Percentiles rank a stretch among this genome's conserved stretches.
These are phyloP conservation scores for Trichoderma sp. DNA, from an alignment of 2,329 filamentous ascomycete genomes.

Conservation along the genomic window DNA sequence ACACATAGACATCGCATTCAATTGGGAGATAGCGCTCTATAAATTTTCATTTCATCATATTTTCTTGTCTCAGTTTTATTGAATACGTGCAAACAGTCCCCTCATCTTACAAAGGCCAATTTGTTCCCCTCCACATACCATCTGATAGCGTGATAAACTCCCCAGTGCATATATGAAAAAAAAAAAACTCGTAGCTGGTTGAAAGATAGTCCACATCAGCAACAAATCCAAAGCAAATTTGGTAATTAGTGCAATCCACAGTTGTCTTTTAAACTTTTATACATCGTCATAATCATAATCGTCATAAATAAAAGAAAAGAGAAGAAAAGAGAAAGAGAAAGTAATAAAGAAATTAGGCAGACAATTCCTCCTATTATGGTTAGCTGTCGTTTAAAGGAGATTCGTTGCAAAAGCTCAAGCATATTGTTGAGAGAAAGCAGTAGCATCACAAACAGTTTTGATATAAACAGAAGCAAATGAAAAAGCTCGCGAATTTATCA, in stretches of 20 bases:
- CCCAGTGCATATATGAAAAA: background rate
- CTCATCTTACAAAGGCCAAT: slow-evolving; percentile 2
- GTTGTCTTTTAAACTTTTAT: slow-evolving; percentile 7
- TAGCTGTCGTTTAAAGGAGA: slow-evolving; percentile 9
- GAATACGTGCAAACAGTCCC: background rate
- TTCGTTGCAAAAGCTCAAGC: slow-evolving; percentile 3
- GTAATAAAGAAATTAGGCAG: background rate
- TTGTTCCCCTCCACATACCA: background rate
- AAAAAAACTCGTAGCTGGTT: slow-evolving; percentile 3
- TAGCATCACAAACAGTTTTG: slow-evolving; percentile 10
- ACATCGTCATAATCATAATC: slow-evolving; percentile 25
- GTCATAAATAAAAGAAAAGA: slow-evolving; percentile 1
- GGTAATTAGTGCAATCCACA: slow-evolving; percentile 8
- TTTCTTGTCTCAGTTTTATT: background rate
- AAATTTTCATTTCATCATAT: slow-evolving; percentile 5
- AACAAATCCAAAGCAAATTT: slow-evolving; percentile 9
- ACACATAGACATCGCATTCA: background rate
- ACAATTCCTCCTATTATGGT: background rate
- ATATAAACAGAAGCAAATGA: background rate
- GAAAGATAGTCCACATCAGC: slow-evolving; percentile 8
- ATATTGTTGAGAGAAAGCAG: slow-evolving; percentile 10
- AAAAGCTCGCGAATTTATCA: slow-evolving; percentile 31
- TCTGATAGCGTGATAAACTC: background rate
- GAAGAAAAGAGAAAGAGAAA: background rate
- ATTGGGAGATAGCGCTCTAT: background rate